Evolutionary conservation across 768 basidiomycete genomes (phyloP).

Genomic region (Russula compacta): DNA sequence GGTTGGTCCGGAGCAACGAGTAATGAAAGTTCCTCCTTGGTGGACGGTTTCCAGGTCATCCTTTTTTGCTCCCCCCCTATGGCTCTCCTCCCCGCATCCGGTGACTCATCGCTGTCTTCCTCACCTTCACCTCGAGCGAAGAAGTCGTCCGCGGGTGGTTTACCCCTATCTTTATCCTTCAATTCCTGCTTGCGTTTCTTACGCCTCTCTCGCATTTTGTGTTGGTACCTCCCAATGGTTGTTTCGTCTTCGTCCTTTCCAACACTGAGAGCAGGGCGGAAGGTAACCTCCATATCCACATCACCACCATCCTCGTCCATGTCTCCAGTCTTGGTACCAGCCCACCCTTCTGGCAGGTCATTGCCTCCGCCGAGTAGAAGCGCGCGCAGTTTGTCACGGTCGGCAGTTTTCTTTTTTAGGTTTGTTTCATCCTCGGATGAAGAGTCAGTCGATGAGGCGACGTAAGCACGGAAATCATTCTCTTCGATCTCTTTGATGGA

Average conservation of each 20-base stretch:
- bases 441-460: constrained; percentile 40
- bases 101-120: constrained; percentile 22
- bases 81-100: constrained; percentile 8
- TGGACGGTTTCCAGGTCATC: constrained; percentile 27
- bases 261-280: constrained; percentile 72
- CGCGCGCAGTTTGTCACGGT: constrained; percentile 64
- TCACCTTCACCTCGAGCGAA: constrained; percentile 49
- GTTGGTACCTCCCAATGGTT: constrained; percentile 79
- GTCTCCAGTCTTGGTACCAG: constrained; percentile 32
- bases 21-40: constrained; percentile 57
- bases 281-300: constrained; percentile 92
- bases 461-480: constrained; percentile 65
- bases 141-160: constrained; percentile 55
- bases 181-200: constrained; percentile 67
- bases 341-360: constrained; percentile 81
- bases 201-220: constrained; percentile 84
- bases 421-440: constrained; percentile 38
- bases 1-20: constrained; percentile 49
- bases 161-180: constrained; percentile 31
- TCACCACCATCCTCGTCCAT: constrained; percentile 36
- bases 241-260: constrained; percentile 60
- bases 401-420: constrained; percentile 39
- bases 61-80: constrained; percentile 3
- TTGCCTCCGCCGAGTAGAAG: constrained; percentile 63
- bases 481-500: constrained; percentile 85